phyloP scores from a whole-genome alignment of 768 basidiomycete species.

The Suillus cothurnatus region DNA sequence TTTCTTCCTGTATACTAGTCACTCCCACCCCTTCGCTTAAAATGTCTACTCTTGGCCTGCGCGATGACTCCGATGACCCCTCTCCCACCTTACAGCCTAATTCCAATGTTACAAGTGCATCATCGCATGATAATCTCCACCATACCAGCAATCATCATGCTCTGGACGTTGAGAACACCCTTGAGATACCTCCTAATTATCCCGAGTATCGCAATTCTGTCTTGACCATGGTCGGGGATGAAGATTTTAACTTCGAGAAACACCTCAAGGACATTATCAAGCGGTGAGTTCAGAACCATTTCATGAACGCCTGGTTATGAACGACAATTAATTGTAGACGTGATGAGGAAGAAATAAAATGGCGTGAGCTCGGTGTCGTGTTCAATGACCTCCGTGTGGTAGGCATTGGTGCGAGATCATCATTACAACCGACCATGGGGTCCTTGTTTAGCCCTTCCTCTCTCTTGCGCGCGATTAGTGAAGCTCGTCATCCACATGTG shows the following conservation, averaged over 20 bases:
- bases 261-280: conserved; percentile 19
- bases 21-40: too few relatives aligned
- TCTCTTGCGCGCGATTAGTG: conserved; percentile 40
- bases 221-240: neutral
- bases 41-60: neutral
- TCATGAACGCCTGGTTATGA: neutral
- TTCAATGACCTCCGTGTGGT: conserved; percentile 55
- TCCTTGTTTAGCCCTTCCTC: conserved; percentile 51
- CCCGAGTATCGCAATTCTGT: neutral
- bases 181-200: neutral
- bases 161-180: too few relatives aligned
- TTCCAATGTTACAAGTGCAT: neutral
- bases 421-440: conserved; percentile 52
- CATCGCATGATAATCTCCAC: neutral
- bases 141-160: too few relatives aligned
- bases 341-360: conserved; percentile 32
- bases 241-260: conserved; percentile 15
- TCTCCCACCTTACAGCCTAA: neutral
- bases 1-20: neutral
- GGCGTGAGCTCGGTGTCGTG: conserved; percentile 49
- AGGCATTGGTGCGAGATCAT: conserved; percentile 45
- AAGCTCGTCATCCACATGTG: conserved; percentile 59
- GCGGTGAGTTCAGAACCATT: conserved; percentile 13
- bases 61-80: neutral
- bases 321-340: conserved; percentile 25